Percentiles rank a stretch among this genome's conserved stretches.
These are phyloP conservation scores for Allium sativum DNA, from an alignment of 106 monocot species.

Conservation along the genomic window DNA sequence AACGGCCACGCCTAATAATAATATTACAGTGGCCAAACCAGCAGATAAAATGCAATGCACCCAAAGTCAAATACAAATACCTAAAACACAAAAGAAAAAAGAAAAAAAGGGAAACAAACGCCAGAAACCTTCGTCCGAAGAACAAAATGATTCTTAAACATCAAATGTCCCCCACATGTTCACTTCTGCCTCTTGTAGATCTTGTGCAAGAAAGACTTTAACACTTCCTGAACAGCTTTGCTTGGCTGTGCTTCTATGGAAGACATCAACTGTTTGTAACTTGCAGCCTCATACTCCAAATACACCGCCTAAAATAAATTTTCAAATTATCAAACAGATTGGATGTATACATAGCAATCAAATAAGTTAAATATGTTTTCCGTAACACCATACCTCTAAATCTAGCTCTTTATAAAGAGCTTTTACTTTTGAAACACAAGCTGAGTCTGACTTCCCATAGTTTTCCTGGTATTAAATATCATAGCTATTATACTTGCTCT, in stretches of 20 bases:
- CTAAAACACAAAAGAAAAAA: too few relatives aligned
- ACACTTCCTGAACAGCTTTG: slow-evolving; percentile 61
- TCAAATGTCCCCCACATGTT: background rate
- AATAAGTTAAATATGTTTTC: too few relatives aligned
- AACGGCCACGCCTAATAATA: too few relatives aligned
- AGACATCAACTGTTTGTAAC: slow-evolving; percentile 59
- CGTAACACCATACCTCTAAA: slow-evolving; percentile 43
- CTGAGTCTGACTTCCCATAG: slow-evolving; percentile 77
- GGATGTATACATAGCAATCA: too few relatives aligned
- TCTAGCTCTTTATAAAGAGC: slow-evolving; percentile 70
- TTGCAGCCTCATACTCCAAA: slow-evolving; percentile 50
- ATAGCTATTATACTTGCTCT: background rate
- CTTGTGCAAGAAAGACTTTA: slow-evolving; percentile 93
- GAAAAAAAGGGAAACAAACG: too few relatives aligned
- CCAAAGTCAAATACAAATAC: too few relatives aligned
- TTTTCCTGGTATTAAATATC: slow-evolving; percentile 52
- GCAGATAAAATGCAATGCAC: too few relatives aligned
- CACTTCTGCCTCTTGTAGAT: slow-evolving; percentile 98
- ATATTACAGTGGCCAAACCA: too few relatives aligned
- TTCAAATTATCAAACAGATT: too few relatives aligned
- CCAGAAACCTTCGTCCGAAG: too few relatives aligned
- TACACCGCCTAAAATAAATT: slow-evolving; percentile 20
- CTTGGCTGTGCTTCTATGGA: slow-evolving; percentile 82
- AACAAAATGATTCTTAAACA: too few relatives aligned
- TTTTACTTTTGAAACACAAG: slow-evolving; percentile 64